Evolutionary conservation across 176 grass and related monocot genomes (phyloP), one percentile per base, ranked within the genome.

Genomic region (Pontederia crassipes): DNA sequence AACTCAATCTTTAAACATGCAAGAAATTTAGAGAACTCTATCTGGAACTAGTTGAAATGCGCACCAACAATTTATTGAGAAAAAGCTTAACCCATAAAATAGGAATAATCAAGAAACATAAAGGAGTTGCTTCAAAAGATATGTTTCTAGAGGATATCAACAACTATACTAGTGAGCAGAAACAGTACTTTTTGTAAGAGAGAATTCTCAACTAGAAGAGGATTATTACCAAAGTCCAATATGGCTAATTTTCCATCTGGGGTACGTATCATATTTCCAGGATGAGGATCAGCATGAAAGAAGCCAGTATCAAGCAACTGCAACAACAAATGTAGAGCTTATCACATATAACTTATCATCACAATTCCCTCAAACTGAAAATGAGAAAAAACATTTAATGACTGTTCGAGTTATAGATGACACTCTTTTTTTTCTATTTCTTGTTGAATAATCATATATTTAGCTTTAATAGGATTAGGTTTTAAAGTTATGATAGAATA

Each of bases 231-330:
- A 72, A 97, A 97, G 84, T 97, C 92, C 80, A 97, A 84, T 85
- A 97, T 97, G n/a, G 87, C 87, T 57, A 97, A 59, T 62, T 97
- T 97, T 74, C 92, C 92, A 64, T 97, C 92, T 57, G 81, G 81
- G 62, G 92, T 97, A 67, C 87, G 82, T 71, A 97, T 97, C 92
- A 97, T 97, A 80, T 91, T 97, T 47, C 92, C 87, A 45, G 92
- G 92, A 78, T 97, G 92, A 59, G 92, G 92, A 75, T 97, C 92
- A 45, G 92, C 92, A 27, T 97, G 92, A 69, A 97, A 97, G 67
- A 97, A 97, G 46, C 92, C 92, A 56, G 92, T 97, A 78, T 85
- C 92, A 77, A 97, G 86, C 71, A 97, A 80, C 92, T 91, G 75
- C 68, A 80, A 80, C 72, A 72, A 49, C 12, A 64, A 69, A 9